Evolutionary conservation across 1,139 yeast genomes (phyloP), one percentile per base, ranked within the genome.

Genomic region (Blastobotrys buckinghamii): DNA sequence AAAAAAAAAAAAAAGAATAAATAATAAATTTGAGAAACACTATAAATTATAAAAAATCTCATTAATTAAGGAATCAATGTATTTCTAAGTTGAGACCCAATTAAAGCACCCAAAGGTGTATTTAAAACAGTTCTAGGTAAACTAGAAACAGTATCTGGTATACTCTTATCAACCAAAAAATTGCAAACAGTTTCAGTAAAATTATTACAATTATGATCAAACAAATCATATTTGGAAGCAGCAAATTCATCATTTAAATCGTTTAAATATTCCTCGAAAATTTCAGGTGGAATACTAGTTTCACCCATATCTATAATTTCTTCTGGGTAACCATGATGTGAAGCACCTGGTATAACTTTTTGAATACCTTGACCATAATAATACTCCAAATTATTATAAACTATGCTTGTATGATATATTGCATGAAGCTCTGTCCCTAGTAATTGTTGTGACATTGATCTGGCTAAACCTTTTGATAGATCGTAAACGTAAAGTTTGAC

Each of bases 151-250:
- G 70, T 64, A 9, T 57, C 71, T 46, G 71, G 83, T 65, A 65
- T 77, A 67, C 59, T 74, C 59, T 71, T 68, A 15, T 83, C 85
- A 37, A 78, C 80, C 53, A 81, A 67, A 55, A 82, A 82, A 55
- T 82, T 82, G 43, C 78, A 62, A 49, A 79, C 59, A 42, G 75
- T 78, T 54, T 81, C 76, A 15, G 84, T 73, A 65, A 82, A 81
- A 56, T 82, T 84, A 64, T 82, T 82, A 63, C 89, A 82, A 60
- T 82, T 82, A 64, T 82, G 82, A 48, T 76, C 76, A 53, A 82
- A 80, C 53, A 82, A 65, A 54, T 81, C 80, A 61, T 82, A 82
- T 22, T 66, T 70, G 8, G 67, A 67, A 1, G 78, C 75, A 35
- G 73, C 70, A 59, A 73, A 81, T 24, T 71, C 75, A 12, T 70